Evolutionary conservation across 495 filamentous ascomycete species (phyloP), one percentile per base, ranked within the genome.

Genomic region (Aspergillus hancockii): DNA sequence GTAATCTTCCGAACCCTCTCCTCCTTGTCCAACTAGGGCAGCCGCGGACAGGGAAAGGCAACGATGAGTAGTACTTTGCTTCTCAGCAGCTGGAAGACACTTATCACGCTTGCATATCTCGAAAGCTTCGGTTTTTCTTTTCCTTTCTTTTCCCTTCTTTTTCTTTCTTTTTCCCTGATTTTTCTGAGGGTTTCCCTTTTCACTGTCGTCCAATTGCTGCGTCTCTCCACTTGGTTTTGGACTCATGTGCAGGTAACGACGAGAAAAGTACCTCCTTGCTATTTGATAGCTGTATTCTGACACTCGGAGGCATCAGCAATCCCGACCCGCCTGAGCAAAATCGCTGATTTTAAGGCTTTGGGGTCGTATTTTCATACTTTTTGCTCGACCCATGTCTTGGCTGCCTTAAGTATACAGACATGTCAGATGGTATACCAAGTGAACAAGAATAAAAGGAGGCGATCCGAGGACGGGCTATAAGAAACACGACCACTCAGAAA

Each of bases 1-100:
- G 18, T 57, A 57, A 57, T 58, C 30, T 58, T 52, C 55, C 49
- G 46, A 52, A 36, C 28, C n/a, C 31, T 47, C 23, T 22, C 54
- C 38, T 23, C 19, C 8, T 22, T 41, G 38, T 25, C 19, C 34
- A 16, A 12, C 34, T 32, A 52, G 18, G 50, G 16, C 7, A 32
- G 18, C 31, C 34, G 31, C 7, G 50, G 14, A 36, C 32, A 49
- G 31, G 54, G 40, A 49, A 38, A 28, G 19, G 8, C 16, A 3
- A 4, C 38, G 5, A 18, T 18, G 16, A n/a, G 3, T 3, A 8
- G 13, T 41, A 12, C 38, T 3, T 7, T 16, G 38, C 38, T 41
- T 3, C 38, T 7, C 16, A 19, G 34, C 34, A 18, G 22, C 22
- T 49, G 14, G 36, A 9, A 25, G 34, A n/a, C n/a, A n/a, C n/a